Evolutionary conservation across 345 rosid genomes (phyloP).

Genomic region (Populus pruinosa): DNA sequence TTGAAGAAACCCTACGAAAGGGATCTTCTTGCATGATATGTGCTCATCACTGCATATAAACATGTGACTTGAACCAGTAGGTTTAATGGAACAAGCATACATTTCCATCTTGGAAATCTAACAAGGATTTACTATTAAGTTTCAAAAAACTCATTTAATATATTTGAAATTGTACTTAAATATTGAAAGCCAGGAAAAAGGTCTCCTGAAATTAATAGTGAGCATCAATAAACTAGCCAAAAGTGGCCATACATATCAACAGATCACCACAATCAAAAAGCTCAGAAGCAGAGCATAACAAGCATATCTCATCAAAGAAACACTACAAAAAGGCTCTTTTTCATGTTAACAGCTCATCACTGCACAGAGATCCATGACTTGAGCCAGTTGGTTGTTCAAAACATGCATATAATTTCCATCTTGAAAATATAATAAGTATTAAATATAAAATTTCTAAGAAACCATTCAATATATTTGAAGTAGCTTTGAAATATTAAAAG

Average conservation of each 20-base stretch:
- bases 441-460: not conserved
- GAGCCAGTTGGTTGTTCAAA: not conserved
- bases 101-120: too few species aligned
- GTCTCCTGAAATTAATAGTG: not conserved
- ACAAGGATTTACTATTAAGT: not conserved
- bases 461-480: too few species aligned
- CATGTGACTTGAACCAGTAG: not conserved
- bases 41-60: slow-evolving; percentile 43
- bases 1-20: slow-evolving; percentile 33
- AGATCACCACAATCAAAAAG: not conserved
- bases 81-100: not conserved
- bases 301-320: slow-evolving; percentile 44
- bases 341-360: slow-evolving; percentile 58
- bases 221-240: not conserved
- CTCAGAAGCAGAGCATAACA: slow-evolving; percentile 27
- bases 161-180: too few species aligned
- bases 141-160: too few species aligned
- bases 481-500: not conserved
- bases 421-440: not conserved
- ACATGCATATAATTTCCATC: not conserved
- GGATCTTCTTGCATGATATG: slow-evolving; percentile 46
- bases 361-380: slow-evolving; percentile 2
- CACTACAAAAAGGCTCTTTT: slow-evolving; percentile 30
- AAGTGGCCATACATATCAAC: not conserved
- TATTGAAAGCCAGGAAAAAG: not conserved